Evolutionary conservation across 345 rosid species (phyloP), one percentile per base, ranked within the genome.

Genomic region (Linum tenue): DNA sequence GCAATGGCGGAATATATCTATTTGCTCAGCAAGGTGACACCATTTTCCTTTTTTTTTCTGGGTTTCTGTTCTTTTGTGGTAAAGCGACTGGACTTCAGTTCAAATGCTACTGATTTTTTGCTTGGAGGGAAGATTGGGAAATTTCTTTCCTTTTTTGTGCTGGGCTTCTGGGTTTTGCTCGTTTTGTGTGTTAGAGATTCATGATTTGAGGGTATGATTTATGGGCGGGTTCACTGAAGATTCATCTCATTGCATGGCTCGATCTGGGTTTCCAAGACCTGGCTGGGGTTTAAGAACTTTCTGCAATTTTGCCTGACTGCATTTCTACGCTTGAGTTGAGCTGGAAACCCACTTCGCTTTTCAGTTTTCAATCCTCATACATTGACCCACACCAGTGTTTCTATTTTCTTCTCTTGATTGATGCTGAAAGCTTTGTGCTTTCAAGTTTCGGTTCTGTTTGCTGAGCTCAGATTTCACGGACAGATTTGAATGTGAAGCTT

Each of bases 1-100:
- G 56, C 78, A 74, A 90, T 90, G 97, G 91, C 90, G 8, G 91
- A 83, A 64, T 87, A 73, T 67, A 72, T 87, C 68, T 85, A 60
- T 77, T 63, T 84, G 56, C 41, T 77, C 59, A 75, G 78, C 71
- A 85, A 87, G 95, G 97, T 87, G 59, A 48, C 37, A 1, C 6
- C 7, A 14, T 4, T 2, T 59, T 64, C 56, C 35, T 56, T 62
- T 56, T 39, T n/a, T 38, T 44, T 51, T 63, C n/a, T 31, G 55
- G 59, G 44, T 66, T 37, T 63, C 14, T 16, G 53, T 67, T 22
- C 5, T 43, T 37, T 40, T 56, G 4, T 51, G 39, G 39, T 53
- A 10, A n/a, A 65, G n/a, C 56, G 5, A 5, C 11, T 41, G 39
- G 39, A 16, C 8, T 56, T 63, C 37, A 44, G 64, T 15, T 56